Evolutionary conservation across 2,329 filamentous ascomycete species (phyloP), one percentile per base, ranked within the genome.

Genomic region (Exophiala xenobiotica): DNA sequence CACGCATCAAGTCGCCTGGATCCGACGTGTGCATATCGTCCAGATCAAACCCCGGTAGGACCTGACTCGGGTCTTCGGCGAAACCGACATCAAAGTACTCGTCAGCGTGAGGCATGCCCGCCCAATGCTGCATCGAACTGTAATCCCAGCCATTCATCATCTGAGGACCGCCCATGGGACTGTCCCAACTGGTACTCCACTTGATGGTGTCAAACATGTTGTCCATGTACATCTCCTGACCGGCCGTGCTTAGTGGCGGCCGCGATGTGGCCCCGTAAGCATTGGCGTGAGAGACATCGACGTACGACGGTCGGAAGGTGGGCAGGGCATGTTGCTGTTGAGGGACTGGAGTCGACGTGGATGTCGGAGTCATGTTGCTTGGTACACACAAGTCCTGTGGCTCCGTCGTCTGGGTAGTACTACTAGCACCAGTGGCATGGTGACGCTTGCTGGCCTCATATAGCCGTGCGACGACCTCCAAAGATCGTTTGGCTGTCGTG

Each of bases 381-480:
- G 47, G 46, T 4, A 46, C 37, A 31, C 41, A 45, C 19, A 38
- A 9, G 6, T 53, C 49, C 26, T 41, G 47, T 16, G 22, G 18
- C 26, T 60, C 33, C 50, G 16, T 19, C 37, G 9, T 20, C 7
- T 56, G 16, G 35, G 8, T 11, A 35, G 31, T 14, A 16, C 26
- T 27, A 7, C 7, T 12, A 27, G 12, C 31, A 35, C 53, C 16
- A 29, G 16, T 3, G 61, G 49, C 14, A 54, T 55, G 14, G 62
- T 59, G 14, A 5, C 67, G 62, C 53, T 69, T 70, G 50, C 68
- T 70, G 9, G 81, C 81, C 60, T 85, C 82, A 63, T 84, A 83
- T 69, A 86, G 82, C 58, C 80, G 76, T 60, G 74, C 77, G 19
- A 87, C 77, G 3, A 85, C 82, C 65, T 86, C 82, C 38, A 82